Conservation (phyloP, 306 rosid species). For the Purshia tridentata region DNA sequence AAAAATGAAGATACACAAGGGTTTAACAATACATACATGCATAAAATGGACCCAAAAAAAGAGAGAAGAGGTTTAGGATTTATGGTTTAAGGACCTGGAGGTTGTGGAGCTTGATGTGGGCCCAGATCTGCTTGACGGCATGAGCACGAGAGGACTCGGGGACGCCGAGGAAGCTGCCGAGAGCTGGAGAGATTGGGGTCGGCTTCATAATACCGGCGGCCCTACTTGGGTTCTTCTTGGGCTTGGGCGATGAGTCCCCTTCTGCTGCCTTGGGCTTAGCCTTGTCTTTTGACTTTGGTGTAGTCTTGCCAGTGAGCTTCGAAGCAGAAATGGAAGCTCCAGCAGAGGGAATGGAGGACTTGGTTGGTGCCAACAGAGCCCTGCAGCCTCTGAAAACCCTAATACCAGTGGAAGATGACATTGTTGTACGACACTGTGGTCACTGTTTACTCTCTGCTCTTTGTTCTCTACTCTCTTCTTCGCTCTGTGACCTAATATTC, state of each 20-base stretch:
- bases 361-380: constrained; percentile 31
- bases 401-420: constrained; percentile 9
- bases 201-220: constrained; percentile 34
- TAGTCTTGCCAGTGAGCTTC: background rate
- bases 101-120: constrained; percentile 43
- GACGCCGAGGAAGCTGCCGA: constrained; percentile 37
- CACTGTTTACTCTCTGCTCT: constrained; percentile 2
- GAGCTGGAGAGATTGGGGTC: constrained; percentile 33
- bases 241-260: constrained; percentile 10
- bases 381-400: constrained; percentile 39
- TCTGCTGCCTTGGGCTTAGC: background rate
- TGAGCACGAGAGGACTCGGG: constrained; percentile 38
- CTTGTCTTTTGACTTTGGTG: background rate
- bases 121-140: constrained; percentile 53
- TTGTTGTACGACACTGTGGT: background rate
- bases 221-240: constrained; percentile 2
- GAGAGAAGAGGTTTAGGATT: too few species aligned
- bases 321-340: constrained; percentile 12
- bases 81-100: constrained; percentile 33
- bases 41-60: background rate
- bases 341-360: constrained; percentile 24
- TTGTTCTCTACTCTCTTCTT: background rate
- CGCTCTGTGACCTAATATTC: constrained; percentile 3
- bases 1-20: background rate
- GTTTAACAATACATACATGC: background rate